phyloP scores from a whole-genome alignment of 305 asterid species.

The Solanum hybrid region DNA sequence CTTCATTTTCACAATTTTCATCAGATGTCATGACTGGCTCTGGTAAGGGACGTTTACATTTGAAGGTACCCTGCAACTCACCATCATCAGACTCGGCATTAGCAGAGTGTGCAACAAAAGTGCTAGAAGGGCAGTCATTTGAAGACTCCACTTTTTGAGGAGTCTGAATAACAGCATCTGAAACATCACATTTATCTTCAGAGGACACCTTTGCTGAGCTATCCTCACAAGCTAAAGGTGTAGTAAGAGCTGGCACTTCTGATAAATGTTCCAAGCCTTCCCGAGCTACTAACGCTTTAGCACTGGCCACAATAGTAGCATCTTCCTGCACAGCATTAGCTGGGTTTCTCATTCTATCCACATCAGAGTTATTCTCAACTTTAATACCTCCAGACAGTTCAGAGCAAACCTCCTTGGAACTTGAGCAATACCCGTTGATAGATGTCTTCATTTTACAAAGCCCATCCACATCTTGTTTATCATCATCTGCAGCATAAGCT shows the following conservation, averaged over 20 bases:
- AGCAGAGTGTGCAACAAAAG: neutral
- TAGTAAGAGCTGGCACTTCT: conserved; percentile 21
- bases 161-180: conserved; percentile 23
- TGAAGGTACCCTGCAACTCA: conserved; percentile 2
- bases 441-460: conserved; percentile 28
- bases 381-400: conserved; percentile 28
- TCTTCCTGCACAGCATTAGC: conserved; percentile 23
- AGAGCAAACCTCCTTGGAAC: conserved; percentile 28
- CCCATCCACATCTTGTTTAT: conserved; percentile 34
- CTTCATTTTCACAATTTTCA: conserved; percentile 28
- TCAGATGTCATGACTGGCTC: conserved; percentile 3
- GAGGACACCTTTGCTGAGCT: conserved; percentile 18
- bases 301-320: conserved; percentile 20
- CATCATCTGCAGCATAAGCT: conserved; percentile 75
- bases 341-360: conserved; percentile 21
- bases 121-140: conserved; percentile 8
- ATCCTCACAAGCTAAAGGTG: conserved; percentile 18
- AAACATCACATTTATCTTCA: conserved; percentile 18
- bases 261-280: conserved; percentile 16
- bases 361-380: conserved; percentile 28
- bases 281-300: conserved; percentile 16
- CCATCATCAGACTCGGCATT: neutral
- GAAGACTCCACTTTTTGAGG: conserved; percentile 15
- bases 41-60: neutral
- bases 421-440: conserved; percentile 25